phyloP scores from a whole-genome alignment of 2,329 filamentous ascomycete genomes.

The Penicillium sp. region DNA sequence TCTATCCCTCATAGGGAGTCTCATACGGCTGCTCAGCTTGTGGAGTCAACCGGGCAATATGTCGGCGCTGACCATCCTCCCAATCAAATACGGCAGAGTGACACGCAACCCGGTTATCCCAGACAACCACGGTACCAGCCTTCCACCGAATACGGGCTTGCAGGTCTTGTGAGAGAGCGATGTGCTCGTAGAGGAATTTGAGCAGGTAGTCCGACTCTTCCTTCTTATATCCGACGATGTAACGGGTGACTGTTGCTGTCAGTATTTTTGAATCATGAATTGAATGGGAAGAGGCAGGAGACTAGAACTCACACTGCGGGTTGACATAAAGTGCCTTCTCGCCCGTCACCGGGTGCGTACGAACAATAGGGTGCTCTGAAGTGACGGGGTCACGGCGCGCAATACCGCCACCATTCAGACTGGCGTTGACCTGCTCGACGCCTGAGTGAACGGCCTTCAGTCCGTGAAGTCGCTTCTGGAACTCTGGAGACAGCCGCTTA shows the following conservation, averaged over 20 bases:
- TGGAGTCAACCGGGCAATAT: constrained; percentile 80
- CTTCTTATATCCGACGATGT: constrained; percentile 82
- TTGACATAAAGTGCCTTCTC: constrained; percentile 86
- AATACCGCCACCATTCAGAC: constrained; percentile 68
- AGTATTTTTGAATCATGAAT: background rate
- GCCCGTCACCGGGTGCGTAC: constrained; percentile 79
- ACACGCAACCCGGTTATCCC: constrained; percentile 81
- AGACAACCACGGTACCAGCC: constrained; percentile 78
- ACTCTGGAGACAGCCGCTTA: constrained; percentile 75
- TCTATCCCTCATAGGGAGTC: constrained; percentile 59
- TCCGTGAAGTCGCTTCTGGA: constrained; percentile 79
- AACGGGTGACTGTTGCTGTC: constrained; percentile 67
- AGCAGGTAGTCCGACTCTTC: constrained; percentile 80
- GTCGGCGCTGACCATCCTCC: constrained; percentile 76
- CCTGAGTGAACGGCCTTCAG: constrained; percentile 81
- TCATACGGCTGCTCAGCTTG: constrained; percentile 79
- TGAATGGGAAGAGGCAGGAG: background rate
- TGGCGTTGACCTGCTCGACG: constrained; percentile 75
- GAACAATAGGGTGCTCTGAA: constrained; percentile 75
- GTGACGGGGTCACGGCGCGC: constrained; percentile 76
- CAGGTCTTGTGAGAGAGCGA: constrained; percentile 72
- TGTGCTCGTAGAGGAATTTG: constrained; percentile 77
- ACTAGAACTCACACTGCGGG: constrained; percentile 68
- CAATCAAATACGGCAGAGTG: constrained; percentile 83
- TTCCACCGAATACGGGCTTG: constrained; percentile 78